These are phyloP conservation scores for Emiliania huxleyi DNA, from an alignment of 78 protist species.

Conservation along the genomic window DNA sequence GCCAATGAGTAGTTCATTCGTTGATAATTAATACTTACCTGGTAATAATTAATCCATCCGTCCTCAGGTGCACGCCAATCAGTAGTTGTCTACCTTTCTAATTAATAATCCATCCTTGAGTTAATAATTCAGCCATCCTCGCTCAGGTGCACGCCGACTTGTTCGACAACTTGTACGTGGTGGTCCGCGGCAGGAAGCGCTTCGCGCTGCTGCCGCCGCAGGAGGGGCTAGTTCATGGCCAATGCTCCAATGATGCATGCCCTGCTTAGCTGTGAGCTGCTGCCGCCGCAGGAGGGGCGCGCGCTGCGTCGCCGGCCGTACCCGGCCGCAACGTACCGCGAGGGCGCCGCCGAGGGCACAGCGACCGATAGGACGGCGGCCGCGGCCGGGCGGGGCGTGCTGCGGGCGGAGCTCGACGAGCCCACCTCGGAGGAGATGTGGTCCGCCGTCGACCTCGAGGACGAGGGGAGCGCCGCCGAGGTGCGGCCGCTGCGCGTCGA, in stretches of 20 bases:
- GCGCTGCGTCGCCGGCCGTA: background rate
- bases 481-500: background rate
- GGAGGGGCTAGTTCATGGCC: background rate
- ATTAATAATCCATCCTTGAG: too few relatives aligned
- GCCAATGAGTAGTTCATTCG: too few relatives aligned
- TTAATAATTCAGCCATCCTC: too few relatives aligned
- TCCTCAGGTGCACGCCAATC: too few relatives aligned
- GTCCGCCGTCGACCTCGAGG: background rate
- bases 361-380: background rate
- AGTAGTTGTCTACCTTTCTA: too few relatives aligned
- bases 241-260: background rate
- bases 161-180: background rate
- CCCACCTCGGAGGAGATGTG: background rate
- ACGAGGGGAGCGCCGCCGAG: background rate
- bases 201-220: background rate
- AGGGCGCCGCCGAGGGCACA: background rate
- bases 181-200: background rate
- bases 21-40: too few relatives aligned
- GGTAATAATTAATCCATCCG: too few relatives aligned
- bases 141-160: slow-evolving; percentile 5
- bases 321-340: background rate
- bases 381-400: background rate
- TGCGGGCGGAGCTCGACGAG: background rate
- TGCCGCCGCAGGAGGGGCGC: too few relatives aligned
- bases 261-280: too few relatives aligned